Evolutionary conservation across 495 filamentous ascomycete genomes (phyloP), one percentile per base, ranked within the genome.

Genomic region (Pyrenula massariospora): DNA sequence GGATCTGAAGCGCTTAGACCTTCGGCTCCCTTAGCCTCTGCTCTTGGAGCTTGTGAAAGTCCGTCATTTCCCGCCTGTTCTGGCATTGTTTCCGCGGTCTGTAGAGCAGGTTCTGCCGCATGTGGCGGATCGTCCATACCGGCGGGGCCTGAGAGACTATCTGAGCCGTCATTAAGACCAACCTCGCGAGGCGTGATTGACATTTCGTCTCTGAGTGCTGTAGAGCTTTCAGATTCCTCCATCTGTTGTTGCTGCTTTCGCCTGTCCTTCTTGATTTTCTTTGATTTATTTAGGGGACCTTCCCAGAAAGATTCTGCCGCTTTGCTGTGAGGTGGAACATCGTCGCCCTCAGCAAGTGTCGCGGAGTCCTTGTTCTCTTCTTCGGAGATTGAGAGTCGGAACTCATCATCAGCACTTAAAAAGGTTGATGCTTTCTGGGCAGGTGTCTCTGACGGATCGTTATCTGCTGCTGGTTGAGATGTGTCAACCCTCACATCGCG

Each of bases 241-340:
- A 20, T 10, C n/a, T 10, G 20, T 52, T 52, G 50, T 20, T 52
- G 50, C 10, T 20, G 50, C 50, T 25, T 57, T 54, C 31, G 22
- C 49, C 57, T 62, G 12, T 53, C 57, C 58, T 69, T 72, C 60
- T 70, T 69, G 23, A 63, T 56, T 54, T 72, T 70, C 58, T 69
- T 70, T 10, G 62, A 55, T 55, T 65, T 65, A 42, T 67, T 70
- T 20, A 52, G 24, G 22, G 55, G 55, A 12, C 48, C n/a, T 22
- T 57, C 25, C 15, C 54, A 24, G 1, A 62, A 55, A 31, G 50
- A 12, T 15, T 60, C 59, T 52, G 50, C 62, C 61, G 57, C 56
- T 50, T 57, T 47, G n/a, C 8, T 52, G 8, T 8, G n/a, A 10
- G n/a, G 8, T 52, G 50, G 50, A 19, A 15, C 31, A 42, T 52